Percentiles rank a stretch among this genome's conserved stretches.
These are phyloP conservation scores for Raffaelea arxii DNA, from an alignment of 2,329 filamentous ascomycete genomes.

Conservation along the genomic window DNA sequence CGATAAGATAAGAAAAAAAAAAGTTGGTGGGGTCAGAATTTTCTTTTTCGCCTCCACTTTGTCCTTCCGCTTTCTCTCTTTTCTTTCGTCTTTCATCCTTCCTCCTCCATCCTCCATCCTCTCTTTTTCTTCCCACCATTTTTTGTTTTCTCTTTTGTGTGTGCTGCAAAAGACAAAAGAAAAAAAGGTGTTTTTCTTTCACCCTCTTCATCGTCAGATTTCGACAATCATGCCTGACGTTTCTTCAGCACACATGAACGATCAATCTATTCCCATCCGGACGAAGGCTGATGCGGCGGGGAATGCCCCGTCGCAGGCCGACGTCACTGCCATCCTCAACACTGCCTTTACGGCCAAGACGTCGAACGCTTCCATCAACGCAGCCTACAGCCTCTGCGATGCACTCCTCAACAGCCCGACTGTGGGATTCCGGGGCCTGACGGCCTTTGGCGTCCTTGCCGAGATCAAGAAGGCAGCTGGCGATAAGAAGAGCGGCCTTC, in stretches of 20 bases:
- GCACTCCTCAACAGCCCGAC: constrained; percentile 38
- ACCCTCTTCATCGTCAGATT: too few relatives aligned
- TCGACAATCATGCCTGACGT: not conserved
- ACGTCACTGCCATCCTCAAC: constrained; percentile 54
- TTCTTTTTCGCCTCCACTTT: too few relatives aligned
- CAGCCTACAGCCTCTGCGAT: constrained; percentile 51
- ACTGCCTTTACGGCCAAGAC: constrained; percentile 61
- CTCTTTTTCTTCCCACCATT: too few relatives aligned
- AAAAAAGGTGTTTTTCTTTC: too few relatives aligned
- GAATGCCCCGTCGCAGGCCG: constrained; percentile 47
- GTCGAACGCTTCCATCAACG: constrained; percentile 59
- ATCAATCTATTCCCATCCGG: constrained; percentile 14
- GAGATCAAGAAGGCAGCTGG: constrained; percentile 63
- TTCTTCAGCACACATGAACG: constrained; percentile 8
- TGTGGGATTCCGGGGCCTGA: constrained; percentile 43
- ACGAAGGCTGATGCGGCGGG: constrained; percentile 11
- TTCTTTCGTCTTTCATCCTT: too few relatives aligned
- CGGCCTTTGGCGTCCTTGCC: constrained; percentile 42
- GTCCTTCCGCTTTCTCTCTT: too few relatives aligned
- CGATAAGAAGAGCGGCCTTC: constrained; percentile 87
- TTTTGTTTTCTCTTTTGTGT: too few relatives aligned
- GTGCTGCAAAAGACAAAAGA: too few relatives aligned
- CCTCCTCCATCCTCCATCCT: too few relatives aligned
- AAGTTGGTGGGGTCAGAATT: too few relatives aligned
- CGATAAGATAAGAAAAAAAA: too few relatives aligned